A percentile compares a stretch with the other conserved stretches of the same genome.
Evolutionary conservation across 179 eudicot genomes (phyloP).

Genomic region (Heliamphora pulchella): DNA sequence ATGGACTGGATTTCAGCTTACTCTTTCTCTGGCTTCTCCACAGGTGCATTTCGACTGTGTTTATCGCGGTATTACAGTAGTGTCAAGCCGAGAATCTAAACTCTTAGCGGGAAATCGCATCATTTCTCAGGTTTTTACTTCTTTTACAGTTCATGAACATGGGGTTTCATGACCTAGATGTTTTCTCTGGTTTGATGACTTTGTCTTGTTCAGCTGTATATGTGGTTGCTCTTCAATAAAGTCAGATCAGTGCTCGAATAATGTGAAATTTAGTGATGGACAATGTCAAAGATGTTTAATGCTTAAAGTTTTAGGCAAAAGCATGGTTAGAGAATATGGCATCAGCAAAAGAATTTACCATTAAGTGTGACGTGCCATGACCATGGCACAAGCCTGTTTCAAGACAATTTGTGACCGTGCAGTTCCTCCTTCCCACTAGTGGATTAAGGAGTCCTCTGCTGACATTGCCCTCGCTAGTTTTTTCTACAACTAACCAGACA

Average conservation of each 20-base stretch:
- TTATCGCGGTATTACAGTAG: slow-evolving; percentile 73
- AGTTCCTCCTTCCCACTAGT: background rate
- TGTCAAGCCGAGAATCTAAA: slow-evolving; percentile 94
- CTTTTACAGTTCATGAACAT: slow-evolving; percentile 8
- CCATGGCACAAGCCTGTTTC: background rate
- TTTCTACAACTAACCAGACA: background rate
- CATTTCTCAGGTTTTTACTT: slow-evolving; percentile 70
- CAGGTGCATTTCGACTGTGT: slow-evolving; percentile 96
- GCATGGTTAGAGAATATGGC: background rate
- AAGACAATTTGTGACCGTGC: background rate
- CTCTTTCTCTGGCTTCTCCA: slow-evolving; percentile 15
- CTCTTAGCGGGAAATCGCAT: slow-evolving; percentile 89
- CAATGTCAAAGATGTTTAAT: background rate
- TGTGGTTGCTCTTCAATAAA: background rate
- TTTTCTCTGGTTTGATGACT: background rate
- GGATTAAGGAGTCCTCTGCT: background rate
- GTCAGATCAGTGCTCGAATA: slow-evolving; percentile 8
- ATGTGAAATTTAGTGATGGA: background rate
- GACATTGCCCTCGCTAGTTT: background rate
- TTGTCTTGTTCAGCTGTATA: background rate
- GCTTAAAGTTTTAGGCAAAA: background rate
- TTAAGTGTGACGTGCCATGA: background rate
- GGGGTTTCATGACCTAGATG: background rate
- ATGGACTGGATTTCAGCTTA: background rate
- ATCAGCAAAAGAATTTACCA: background rate